Evolutionary conservation across 2,329 filamentous ascomycete genomes (phyloP), one percentile per base, ranked within the genome.

Genomic region (Aureobasidium sp.): DNA sequence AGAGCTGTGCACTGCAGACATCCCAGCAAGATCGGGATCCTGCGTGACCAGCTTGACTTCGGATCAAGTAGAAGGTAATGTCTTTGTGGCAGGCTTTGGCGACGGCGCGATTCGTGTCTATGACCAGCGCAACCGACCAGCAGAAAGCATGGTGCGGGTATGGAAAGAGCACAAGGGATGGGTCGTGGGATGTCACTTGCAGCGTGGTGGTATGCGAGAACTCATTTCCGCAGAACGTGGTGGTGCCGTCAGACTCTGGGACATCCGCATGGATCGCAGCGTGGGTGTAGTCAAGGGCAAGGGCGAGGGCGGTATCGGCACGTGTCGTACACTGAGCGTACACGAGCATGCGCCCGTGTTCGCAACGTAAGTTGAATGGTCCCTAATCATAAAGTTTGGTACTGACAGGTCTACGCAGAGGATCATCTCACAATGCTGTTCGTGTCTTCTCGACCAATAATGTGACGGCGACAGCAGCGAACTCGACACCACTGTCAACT

Each of bases 271-370:
- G 85, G 15, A 92, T 66, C 81, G 82, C 67, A 85, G 88, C 2
- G 78, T 93, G 52, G 83, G 85, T 59, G 83, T 84, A 4, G 87
- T 91, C 68, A 81, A 85, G 70, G 85, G 88, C 3, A 93, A 90
- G 3, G 86, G 83, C 64, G 52, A 64, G 24, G 62, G 60, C 12
- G 64, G 63, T 26, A 26, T 57, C 12, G 87, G 92, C 69, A 89
- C 88, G 9, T 81, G 96, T 64, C 85, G 92, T 61, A 96, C 90
- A 20, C 83, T 96, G 63, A 94, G 89, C 73, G 92, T 94, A 46
- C 94, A 99, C 74, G 94, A 99, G 75, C 94, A 99, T 75, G 85
- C 96, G 60, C 94, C 94, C 29, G 92, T 99, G 13, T 97, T 99
- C 78, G 91, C 91, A 68, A 96, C 92, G 64, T 65, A 59, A 65